A percentile compares a stretch with the other conserved stretches of the same genome.
These are phyloP conservation scores for Scutellaria baicalensis DNA, from an alignment of 257 asterid genomes.

Conservation along the genomic window DNA sequence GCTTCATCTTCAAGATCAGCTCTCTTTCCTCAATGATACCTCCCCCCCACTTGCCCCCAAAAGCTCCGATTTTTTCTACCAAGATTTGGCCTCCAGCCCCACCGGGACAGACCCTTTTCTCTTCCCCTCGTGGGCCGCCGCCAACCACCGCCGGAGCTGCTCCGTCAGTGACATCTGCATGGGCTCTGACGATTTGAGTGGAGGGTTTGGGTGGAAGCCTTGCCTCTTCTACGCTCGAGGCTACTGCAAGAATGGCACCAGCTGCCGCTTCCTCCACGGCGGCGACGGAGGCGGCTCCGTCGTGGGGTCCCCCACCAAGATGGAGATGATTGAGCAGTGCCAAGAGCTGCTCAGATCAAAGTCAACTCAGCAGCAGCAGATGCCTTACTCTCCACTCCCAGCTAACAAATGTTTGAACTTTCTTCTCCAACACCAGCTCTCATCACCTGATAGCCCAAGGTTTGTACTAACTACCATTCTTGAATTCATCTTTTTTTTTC, in stretches of 20 bases:
- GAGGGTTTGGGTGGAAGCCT: slow-evolving; percentile 63
- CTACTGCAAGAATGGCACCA: slow-evolving; percentile 61
- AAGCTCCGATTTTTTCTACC: slow-evolving; percentile 31
- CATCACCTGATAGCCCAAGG: slow-evolving; percentile 58
- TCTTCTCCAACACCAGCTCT: slow-evolving; percentile 47
- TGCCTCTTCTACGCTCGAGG: slow-evolving; percentile 68
- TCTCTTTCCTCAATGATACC: slow-evolving; percentile 54
- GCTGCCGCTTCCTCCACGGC: slow-evolving; percentile 62
- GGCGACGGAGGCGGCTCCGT: slow-evolving; percentile 26
- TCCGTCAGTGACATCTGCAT: slow-evolving; percentile 51
- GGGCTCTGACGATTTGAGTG: slow-evolving; percentile 35
- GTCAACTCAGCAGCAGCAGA: slow-evolving; percentile 30
- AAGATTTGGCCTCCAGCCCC: slow-evolving; percentile 34
- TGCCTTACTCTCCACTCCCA: slow-evolving; percentile 31
- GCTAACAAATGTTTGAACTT: slow-evolving; percentile 46
- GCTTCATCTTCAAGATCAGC: slow-evolving; percentile 67
- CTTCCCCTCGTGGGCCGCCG: slow-evolving; percentile 30
- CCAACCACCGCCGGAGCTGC: slow-evolving; percentile 57
- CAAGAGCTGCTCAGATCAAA: slow-evolving; percentile 48
- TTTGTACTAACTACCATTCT: neutral
- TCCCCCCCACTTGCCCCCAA: slow-evolving; percentile 33
- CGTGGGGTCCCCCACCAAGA: slow-evolving; percentile 47
- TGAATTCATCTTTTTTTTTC: neutral
- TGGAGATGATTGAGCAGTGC: slow-evolving; percentile 57
- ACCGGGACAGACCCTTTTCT: slow-evolving; percentile 22